phyloP scores from a whole-genome alignment of 225 moss, liverwort and hornwort species.

The Asterella californica region DNA sequence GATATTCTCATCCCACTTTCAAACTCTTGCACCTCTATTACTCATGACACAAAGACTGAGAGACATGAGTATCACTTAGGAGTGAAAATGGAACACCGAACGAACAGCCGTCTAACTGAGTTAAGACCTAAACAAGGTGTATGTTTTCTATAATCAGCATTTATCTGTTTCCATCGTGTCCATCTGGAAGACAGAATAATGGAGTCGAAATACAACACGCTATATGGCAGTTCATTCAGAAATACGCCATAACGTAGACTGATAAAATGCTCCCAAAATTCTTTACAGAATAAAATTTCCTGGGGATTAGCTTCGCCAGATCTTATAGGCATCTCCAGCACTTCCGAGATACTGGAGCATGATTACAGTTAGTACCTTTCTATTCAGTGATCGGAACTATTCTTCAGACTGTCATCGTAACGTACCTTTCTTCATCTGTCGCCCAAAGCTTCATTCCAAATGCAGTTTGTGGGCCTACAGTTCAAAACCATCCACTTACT shows the following conservation, averaged over 20 bases:
- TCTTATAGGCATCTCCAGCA: neutral
- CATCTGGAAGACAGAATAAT: too few relatives aligned
- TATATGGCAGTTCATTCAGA: neutral
- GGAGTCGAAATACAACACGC: too few relatives aligned
- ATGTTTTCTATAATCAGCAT: neutral
- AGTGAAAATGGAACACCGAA: neutral
- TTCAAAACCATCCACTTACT: neutral
- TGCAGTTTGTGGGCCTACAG: constrained; percentile 80
- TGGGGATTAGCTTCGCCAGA: too few relatives aligned
- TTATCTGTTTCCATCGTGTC: too few relatives aligned
- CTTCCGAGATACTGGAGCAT: neutral
- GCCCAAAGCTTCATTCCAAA: constrained; percentile 89
- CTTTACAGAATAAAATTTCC: neutral
- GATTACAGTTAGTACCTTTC: neutral
- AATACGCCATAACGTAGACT: neutral
- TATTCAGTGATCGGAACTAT: neutral
- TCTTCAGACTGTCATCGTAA: too few relatives aligned
- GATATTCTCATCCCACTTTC: neutral
- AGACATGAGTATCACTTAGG: neutral
- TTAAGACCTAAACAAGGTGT: neutral
- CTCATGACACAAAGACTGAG: neutral
- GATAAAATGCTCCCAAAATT: neutral
- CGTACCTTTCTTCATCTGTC: too few relatives aligned
- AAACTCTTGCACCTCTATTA: neutral
- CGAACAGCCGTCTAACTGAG: too few relatives aligned